Evolutionary conservation across 768 basidiomycete species (phyloP).

Genomic region (Lactarius pseudohatsudake): DNA sequence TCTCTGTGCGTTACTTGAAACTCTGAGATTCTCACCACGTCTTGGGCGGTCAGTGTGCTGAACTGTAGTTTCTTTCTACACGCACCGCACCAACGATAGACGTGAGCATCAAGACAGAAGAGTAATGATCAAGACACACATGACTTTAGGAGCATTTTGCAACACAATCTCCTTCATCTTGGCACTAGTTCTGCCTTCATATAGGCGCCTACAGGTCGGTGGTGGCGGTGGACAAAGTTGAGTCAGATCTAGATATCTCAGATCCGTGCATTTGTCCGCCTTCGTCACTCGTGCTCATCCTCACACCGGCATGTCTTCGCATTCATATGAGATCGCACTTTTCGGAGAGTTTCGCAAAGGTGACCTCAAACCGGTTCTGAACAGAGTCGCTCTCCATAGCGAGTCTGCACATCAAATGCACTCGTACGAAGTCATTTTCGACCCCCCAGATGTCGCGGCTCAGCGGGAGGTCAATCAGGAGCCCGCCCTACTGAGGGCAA

Average conservation of each 20-base stretch:
- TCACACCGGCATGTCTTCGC: constrained; percentile 36
- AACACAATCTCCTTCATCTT: constrained; percentile 26
- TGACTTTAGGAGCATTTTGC: constrained; percentile 27
- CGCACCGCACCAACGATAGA: constrained; percentile 2
- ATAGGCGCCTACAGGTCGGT: not conserved
- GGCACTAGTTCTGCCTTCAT: constrained; percentile 12
- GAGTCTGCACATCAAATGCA: constrained; percentile 76
- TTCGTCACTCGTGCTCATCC: not conserved
- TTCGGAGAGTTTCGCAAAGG: constrained; percentile 79
- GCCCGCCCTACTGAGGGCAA: constrained; percentile 68
- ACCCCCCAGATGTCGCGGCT: constrained; percentile 66
- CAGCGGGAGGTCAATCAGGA: constrained; percentile 63
- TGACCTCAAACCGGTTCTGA: constrained; percentile 73
- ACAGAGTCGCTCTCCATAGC: constrained; percentile 78
- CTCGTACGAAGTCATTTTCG: constrained; percentile 76
- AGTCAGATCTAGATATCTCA: constrained; percentile 12
- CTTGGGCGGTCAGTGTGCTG: constrained; percentile 88
- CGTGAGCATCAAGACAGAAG: not conserved
- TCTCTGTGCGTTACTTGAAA: constrained; percentile 94
- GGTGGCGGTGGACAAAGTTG: not conserved
- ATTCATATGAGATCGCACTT: constrained; percentile 78
- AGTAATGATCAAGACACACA: constrained; percentile 7
- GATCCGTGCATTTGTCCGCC: constrained; percentile 1
- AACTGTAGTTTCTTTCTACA: constrained; percentile 94
- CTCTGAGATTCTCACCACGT: constrained; percentile 93